Evolutionary conservation across 208 protist genomes (phyloP).

Genomic region (Leishmania lainsoni): DNA sequence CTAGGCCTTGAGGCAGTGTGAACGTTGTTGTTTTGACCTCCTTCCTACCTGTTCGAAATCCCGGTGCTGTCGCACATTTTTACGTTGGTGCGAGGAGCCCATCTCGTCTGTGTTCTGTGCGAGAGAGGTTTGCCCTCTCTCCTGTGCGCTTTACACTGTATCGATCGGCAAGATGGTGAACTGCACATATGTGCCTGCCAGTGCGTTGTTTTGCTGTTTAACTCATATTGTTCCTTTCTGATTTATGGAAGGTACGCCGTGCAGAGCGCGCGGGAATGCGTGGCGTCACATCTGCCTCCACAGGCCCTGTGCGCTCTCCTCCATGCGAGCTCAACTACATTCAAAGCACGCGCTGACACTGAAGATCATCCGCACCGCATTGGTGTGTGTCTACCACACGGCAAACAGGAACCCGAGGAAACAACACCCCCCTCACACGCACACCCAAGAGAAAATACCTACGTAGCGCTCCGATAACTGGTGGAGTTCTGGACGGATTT

Average conservation of each 20-base stretch:
- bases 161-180: slow-evolving; percentile 31
- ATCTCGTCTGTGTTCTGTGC: slow-evolving; percentile 39
- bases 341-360: background rate
- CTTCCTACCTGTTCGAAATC: background rate
- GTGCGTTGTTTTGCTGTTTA: background rate
- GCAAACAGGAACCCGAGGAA: background rate
- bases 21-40: background rate
- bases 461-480: too few species aligned
- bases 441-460: too few species aligned
- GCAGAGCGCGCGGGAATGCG: background rate
- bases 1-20: background rate
- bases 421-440: too few species aligned
- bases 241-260: background rate
- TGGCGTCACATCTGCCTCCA: background rate
- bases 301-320: background rate
- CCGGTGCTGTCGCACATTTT: background rate
- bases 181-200: background rate
- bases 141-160: slow-evolving; percentile 32
- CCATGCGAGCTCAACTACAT: background rate
- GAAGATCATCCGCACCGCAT: background rate
- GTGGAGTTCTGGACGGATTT: background rate
- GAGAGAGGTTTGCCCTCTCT: background rate
- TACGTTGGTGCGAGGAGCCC: slow-evolving; percentile 14
- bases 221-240: too few species aligned
- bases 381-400: background rate